Base-by-base conservation (phyloP, 306 rosid genomes). In the Rosa multiflora region DNA sequence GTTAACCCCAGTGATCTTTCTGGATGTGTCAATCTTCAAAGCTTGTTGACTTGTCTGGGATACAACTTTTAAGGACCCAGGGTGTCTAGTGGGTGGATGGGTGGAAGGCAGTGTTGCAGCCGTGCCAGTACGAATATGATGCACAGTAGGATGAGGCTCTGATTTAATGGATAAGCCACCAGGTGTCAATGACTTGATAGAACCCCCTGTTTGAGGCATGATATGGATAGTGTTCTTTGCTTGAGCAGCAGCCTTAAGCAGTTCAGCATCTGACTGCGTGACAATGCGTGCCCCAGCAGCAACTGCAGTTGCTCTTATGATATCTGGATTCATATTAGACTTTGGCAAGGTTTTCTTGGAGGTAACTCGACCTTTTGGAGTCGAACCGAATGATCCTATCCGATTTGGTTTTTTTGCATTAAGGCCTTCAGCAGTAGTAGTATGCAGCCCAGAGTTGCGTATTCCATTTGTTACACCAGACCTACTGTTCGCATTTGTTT, bases 261-360 rank as follows among this genome's bases (percentile, higher is more conserved):
- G 80, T 59, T 74, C 85, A 73, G 86, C 82, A 76, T 87, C 92
- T 12, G 91, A 86, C 8, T 85, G 83, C 29, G 92, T 85, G 81
- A 85, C 92, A 63, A 88, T 85, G 51, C 86, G 92, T 29, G 95
- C 91, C 40, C 92, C 94, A 78, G 86, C 89, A 68, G 92, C 92
- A 64, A 90, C 88, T 0, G 92, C 86, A 58, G 88, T 72, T 63
- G 88, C 90, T 84, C 91, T 87, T 52, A 90, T 70, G 77, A 82
- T 78, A 74, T 85, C 87, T 44, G 82, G 46, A 78, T 52, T 72
- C 35, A 81, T 32, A 71, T 72, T 80, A 72, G 87, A 62, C 85
- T 87, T 91, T 11, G 82, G 17, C 21, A 82, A 17, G 39, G 89
- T 62, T 61, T 87, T 91, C 76, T 83, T 90, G 37, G 84, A 56